Evolutionary conservation across 2,329 filamentous ascomycete species (phyloP).

Genomic region (Diaporthe sp.): DNA sequence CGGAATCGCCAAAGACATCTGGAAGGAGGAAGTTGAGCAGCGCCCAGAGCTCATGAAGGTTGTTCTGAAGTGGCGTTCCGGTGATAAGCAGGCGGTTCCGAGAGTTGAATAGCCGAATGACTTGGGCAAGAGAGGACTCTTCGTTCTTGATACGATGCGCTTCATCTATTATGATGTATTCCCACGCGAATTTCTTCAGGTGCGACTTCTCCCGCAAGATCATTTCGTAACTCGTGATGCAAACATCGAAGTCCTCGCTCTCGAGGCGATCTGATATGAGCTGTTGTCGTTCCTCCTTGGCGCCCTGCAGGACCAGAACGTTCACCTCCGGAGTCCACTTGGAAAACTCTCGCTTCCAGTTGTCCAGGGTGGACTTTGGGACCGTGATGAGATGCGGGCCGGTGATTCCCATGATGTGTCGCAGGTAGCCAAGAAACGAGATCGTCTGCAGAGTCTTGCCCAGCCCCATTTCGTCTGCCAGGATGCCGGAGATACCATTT

Average conservation of each 20-base stretch:
- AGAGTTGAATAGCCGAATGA: constrained; percentile 96
- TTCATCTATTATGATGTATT: constrained; percentile 99
- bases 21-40: constrained; percentile 97
- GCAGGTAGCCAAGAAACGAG: constrained; percentile 93
- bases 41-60: constrained; percentile 97
- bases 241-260: constrained; percentile 92
- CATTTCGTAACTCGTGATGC: constrained; percentile 99
- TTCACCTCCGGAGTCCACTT: constrained; percentile 97
- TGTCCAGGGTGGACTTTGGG: constrained; percentile 97
- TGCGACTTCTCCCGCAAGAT: constrained; percentile 94
- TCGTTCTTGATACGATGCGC: constrained; percentile 99
- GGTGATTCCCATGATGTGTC: constrained; percentile 88
- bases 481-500: constrained; percentile 97
- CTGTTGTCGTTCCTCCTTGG: constrained; percentile 90
- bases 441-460: constrained; percentile 99
- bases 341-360: constrained; percentile 96
- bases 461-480: constrained; percentile 98
- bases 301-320: constrained; percentile 92
- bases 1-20: constrained; percentile 96
- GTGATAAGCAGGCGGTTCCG: constrained; percentile 96
- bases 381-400: constrained; percentile 93
- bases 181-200: constrained; percentile 98
- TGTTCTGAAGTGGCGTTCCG: constrained; percentile 97
- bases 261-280: constrained; percentile 92
- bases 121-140: constrained; percentile 95